Base-by-base conservation (phyloP, 768 basidiomycete genomes). In the Tubosaeta sp. region DNA sequence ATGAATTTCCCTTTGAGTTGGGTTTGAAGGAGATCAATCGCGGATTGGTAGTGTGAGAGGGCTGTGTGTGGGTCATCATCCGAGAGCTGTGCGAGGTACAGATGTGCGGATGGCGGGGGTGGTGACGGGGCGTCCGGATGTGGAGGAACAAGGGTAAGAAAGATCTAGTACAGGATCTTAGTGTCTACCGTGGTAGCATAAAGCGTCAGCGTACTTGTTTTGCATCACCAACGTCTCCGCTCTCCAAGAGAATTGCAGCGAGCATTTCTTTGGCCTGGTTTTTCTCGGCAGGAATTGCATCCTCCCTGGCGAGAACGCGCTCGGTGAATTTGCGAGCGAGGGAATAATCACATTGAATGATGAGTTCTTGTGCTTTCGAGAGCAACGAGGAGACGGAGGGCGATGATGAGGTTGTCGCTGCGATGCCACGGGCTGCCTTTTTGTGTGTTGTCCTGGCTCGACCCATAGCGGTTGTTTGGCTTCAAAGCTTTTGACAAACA, bases 1-100 rank as follows among this genome's bases (percentile, higher is more conserved):
- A 77, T 76, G 36, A 80, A 82, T 64, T 89, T 90, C 43, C 87
- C 88, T 69, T 90, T 90, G 24, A 90, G 74, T 58, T 86, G 86
- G 3, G 67, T 73, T 7, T 72, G 72, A 18, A 91, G 70, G 46
- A 88, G 77, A 59, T 86, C 83, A 46, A 91, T 80, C 10, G 90
- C 91, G n/a, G 84, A 76, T 63, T 85, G 80, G 64, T 91, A 96
- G 60, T 92, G 82, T 35, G 78, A 71, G 18, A 95, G 69, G 3
- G 91, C 89, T 38, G 73, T 63, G 44, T 79, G 77, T 4, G 94
- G 89, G 48, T 93, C 85, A 10, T 84, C 81, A 25, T 90, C 88
- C 44, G 76, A 80, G 16, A 92, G 72, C 64, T 96, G 93, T 0
- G 92, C 94, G 21, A 96, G 86, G 68, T 94, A 94, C 1, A 94